Base-by-base conservation (phyloP, 495 filamentous ascomycete genomes). In the Daldinia loculata region DNA sequence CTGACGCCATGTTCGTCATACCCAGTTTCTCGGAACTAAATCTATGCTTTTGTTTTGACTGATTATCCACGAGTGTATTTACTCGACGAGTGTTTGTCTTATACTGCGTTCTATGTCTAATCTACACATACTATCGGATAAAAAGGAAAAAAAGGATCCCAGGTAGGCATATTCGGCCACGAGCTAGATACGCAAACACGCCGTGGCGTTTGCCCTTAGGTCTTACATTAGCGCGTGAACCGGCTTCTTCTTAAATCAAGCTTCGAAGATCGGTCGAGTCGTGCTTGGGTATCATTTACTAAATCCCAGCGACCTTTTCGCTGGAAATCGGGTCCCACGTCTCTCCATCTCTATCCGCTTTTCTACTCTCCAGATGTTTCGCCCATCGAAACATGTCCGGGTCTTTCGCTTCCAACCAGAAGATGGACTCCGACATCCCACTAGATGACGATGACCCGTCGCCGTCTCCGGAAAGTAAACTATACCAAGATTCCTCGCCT, bases 181-280 rank as follows among this genome's bases (percentile, higher is more conserved):
- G 70, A 66, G 70, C 57, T 56, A 24, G 39, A 63, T 62, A 69
- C 65, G 66, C 61, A 24, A 41, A 63, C 62, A 69, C 65, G 52
- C 52, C 70, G 70, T 69, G 66, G 70, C 70, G 56, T 57, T 62
- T 63, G 22, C 43, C 43, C 50, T 30, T 69, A 57, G 61, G 65
- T 69, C 70, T 62, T 73, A 73, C 70, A 65, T 65, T 69, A 73
- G 70, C 61, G 70, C 62, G 57, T n/a, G 61, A 41, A 66, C 70
- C 70, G 70, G 66, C 61, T 59, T 36, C 34, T 22, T 69, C 66
- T 66, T 73, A 73, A 69, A 62, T 62, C 65, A 69, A 66, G 61
- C 70, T 68, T 65, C 59, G 66, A 66, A 56, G 34, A 57, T 19
- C 27, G 26, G 14, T 30, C 2, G 27, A 36, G 48, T 66, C 66